A percentile compares a stretch with the other conserved stretches of the same genome.
phyloP scores from a whole-genome alignment of 306 rosid genomes.

The Canavalia gladiata region DNA sequence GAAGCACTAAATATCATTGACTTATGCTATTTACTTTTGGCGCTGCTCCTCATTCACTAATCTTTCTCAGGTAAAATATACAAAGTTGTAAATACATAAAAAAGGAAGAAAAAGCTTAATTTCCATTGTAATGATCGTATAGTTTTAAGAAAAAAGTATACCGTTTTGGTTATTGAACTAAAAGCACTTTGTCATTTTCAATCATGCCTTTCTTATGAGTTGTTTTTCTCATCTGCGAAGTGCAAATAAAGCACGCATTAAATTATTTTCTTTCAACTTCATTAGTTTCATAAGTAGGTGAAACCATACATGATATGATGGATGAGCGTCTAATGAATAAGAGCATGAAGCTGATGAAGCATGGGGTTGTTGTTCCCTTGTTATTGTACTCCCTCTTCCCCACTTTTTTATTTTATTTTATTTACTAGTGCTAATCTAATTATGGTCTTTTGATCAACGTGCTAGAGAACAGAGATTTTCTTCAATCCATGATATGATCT shows the following conservation, averaged over 20 bases:
- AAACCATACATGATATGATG: slow-evolving; percentile 2
- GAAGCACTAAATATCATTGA: slow-evolving; percentile 31
- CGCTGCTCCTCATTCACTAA: neutral
- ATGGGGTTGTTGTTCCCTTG: slow-evolving; percentile 10
- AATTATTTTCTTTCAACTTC: neutral
- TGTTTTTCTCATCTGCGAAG: neutral
- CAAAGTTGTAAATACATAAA: too few relatives aligned
- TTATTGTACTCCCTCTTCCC: neutral
- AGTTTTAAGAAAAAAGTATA: neutral
- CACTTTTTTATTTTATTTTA: neutral
- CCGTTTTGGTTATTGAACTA: neutral
- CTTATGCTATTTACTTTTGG: slow-evolving; percentile 12
- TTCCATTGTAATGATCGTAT: too few relatives aligned
- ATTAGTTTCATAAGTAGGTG: neutral
- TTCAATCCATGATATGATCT: slow-evolving; percentile 19
- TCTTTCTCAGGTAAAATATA: slow-evolving; percentile 23
- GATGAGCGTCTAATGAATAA: slow-evolving; percentile 2
- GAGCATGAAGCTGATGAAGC: slow-evolving; percentile 19
- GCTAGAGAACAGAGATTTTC: slow-evolving; percentile 33
- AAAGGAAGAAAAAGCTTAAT: neutral
- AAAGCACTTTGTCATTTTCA: neutral
- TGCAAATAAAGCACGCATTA: neutral
- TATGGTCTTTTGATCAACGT: slow-evolving; percentile 18
- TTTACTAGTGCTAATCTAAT: slow-evolving; percentile 21
- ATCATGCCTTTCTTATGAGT: neutral